Percentiles rank a stretch among this genome's conserved stretches.
Evolutionary conservation across 805 yeast species (phyloP).

Genomic region (Yarrowia sp.): DNA sequence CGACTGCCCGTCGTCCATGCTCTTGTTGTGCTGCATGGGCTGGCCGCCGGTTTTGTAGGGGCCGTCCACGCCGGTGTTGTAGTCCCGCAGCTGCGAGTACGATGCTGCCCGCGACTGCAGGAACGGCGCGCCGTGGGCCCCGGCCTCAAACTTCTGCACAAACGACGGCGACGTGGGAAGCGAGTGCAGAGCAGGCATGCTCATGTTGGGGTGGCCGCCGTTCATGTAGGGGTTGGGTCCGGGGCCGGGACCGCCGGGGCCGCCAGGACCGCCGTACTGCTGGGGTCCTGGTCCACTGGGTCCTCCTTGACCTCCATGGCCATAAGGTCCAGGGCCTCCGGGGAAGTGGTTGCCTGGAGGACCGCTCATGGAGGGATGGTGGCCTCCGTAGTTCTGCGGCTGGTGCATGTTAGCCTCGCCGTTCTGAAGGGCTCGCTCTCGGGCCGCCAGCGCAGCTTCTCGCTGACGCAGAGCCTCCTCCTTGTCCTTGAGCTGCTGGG

Average conservation of each 20-base stretch:
- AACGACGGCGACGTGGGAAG: constrained; percentile 33
- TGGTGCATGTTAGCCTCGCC: constrained; percentile 3
- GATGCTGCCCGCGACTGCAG: constrained; percentile 36
- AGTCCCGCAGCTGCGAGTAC: constrained; percentile 38
- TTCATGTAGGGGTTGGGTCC: constrained; percentile 38
- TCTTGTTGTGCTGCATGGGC: constrained; percentile 34
- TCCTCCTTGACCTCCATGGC: constrained; percentile 29
- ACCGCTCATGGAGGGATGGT: background rate
- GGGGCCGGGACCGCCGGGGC: constrained; percentile 11
- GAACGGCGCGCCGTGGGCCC: constrained; percentile 35
- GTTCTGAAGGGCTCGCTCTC: constrained; percentile 39
- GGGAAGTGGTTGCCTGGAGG: constrained; percentile 22
- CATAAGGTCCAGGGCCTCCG: constrained; percentile 26
- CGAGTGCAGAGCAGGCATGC: constrained; percentile 38
- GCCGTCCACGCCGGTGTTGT: constrained; percentile 38
- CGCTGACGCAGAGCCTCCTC: constrained; percentile 38
- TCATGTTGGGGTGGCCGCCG: constrained; percentile 40
- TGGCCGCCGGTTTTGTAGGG: constrained; percentile 28
- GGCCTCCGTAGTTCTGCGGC: constrained; percentile 15
- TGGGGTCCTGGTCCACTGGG: background rate
- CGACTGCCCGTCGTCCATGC: constrained; percentile 30
- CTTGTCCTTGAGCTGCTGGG: constrained; percentile 38
- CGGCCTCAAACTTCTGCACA: constrained; percentile 34
- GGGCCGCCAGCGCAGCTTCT: constrained; percentile 25
- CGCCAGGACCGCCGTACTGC: constrained; percentile 15